Base-by-base conservation (phyloP, 441 rosid species). In the Omphalea diandra region DNA sequence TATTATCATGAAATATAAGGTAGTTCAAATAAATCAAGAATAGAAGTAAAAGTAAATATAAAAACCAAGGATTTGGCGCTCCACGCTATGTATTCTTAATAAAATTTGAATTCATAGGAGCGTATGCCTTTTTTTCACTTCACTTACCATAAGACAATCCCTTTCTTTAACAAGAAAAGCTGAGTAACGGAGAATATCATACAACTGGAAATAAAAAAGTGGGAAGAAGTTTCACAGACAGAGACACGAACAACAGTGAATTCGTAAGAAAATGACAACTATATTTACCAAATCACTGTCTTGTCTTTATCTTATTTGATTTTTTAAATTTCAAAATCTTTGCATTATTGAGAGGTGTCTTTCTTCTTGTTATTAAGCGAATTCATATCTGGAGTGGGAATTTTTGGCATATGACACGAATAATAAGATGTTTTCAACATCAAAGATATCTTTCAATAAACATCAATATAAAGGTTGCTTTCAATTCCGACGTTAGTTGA, bases 41-140 rank as follows among this genome's bases (percentile, higher is more conserved):
- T n/a, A n/a, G n/a, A n/a, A n/a, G n/a, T n/a, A n/a, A n/a, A n/a
- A n/a, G n/a, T n/a, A n/a, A n/a, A n/a, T n/a, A n/a, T n/a, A n/a
- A n/a, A n/a, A n/a, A n/a, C n/a, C n/a, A n/a, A n/a, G n/a, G n/a
- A n/a, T 0, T 22, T 22, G 50, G 53, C 26, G 22, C n/a, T 47
- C n/a, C 3, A 0, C 2, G 11, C 8, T 15, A 24, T 9, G 26
- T 9, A 22, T 7, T 26, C 0, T 38, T 0, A 33, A 15, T 22
- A 1, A 17, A 70, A 47, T 49, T 70, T 70, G 73, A 70, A 70
- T 58, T 58, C 10, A 15, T 9, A 17, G 73, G 73, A 59, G 65
- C 65, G 72, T 56, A n/a, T 4, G 70, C 35, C 61, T 53, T 67
- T n/a, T n/a, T n/a, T n/a, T n/a, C n/a, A n/a, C n/a, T 67, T 67